Conservation (phyloP, 106 monocot genomes). For the Apostasia ramifera region DNA sequence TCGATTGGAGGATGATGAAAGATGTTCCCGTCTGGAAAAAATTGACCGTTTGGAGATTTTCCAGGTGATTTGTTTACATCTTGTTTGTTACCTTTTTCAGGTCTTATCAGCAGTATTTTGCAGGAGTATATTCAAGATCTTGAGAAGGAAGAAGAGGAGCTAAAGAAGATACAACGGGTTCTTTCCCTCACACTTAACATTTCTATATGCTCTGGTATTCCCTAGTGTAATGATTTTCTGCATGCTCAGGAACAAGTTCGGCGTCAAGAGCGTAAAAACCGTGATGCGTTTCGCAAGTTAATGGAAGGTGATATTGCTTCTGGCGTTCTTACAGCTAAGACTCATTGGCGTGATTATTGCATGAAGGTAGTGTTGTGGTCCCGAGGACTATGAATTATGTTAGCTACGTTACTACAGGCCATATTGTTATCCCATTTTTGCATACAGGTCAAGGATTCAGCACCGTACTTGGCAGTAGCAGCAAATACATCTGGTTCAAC, state of each 20-base stretch:
- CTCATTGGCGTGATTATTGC: slow-evolving; percentile 93
- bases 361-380: slow-evolving; percentile 47
- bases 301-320: slow-evolving; percentile 74
- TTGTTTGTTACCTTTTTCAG: slow-evolving; percentile 3
- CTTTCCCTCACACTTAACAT: neutral
- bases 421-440: neutral
- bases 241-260: slow-evolving; percentile 60
- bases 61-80: slow-evolving; percentile 36
- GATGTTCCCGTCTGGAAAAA: slow-evolving; percentile 87
- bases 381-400: neutral
- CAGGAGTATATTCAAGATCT: slow-evolving; percentile 91
- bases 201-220: neutral
- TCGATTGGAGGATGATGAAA: slow-evolving; percentile 89
- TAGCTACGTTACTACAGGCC: neutral
- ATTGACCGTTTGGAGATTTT: slow-evolving; percentile 88
- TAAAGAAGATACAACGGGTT: slow-evolving; percentile 83
- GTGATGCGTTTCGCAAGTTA: slow-evolving; percentile 86
- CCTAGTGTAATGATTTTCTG: neutral
- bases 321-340: slow-evolving; percentile 82
- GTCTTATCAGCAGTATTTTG: neutral
- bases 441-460: slow-evolving; percentile 60
- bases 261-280: slow-evolving; percentile 79
- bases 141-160: slow-evolving; percentile 96
- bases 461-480: slow-evolving; percentile 58
- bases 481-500: slow-evolving; percentile 90